These are phyloP conservation scores for Colletotrichum sojae DNA, from an alignment of 2,329 filamentous ascomycete genomes.

Conservation along the genomic window DNA sequence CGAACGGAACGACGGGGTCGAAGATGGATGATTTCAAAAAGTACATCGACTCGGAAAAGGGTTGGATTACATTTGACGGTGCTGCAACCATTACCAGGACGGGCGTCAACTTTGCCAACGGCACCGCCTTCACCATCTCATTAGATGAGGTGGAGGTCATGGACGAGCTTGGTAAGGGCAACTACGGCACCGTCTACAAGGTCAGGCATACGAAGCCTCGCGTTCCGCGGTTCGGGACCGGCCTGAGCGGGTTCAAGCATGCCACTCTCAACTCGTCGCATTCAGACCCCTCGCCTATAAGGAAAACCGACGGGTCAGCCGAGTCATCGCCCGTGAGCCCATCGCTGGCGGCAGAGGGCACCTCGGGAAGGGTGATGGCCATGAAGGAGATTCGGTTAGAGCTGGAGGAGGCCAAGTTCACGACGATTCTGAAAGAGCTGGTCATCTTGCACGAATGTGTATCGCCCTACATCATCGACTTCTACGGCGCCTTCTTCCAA, in stretches of 20 bases:
- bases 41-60: conserved; percentile 91
- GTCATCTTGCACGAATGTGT: conserved; percentile 96
- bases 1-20: conserved; percentile 57
- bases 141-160: conserved; percentile 95
- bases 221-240: conserved; percentile 71
- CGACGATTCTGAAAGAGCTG: conserved; percentile 96
- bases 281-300: conserved; percentile 52
- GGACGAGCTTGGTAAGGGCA: conserved; percentile 95
- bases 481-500: conserved; percentile 99
- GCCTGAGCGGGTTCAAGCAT: conserved; percentile 65
- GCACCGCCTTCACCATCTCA: conserved; percentile 92
- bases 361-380: conserved; percentile 89
- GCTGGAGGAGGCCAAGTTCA: conserved; percentile 96
- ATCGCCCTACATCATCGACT: conserved; percentile 97
- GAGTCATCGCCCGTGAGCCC: conserved; percentile 47
- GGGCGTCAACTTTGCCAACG: conserved; percentile 93
- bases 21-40: conserved; percentile 76
- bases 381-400: conserved; percentile 99
- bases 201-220: conserved; percentile 84
- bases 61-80: conserved; percentile 91
- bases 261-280: conserved; percentile 54
- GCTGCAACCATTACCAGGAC: conserved; percentile 91
- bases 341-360: conserved; percentile 52
- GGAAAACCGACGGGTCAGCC: conserved; percentile 47
- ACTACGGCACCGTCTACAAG: conserved; percentile 98